phyloP scores from a whole-genome alignment of 371 early-diverging fungal genomes.

The Mortierella sp. region DNA sequence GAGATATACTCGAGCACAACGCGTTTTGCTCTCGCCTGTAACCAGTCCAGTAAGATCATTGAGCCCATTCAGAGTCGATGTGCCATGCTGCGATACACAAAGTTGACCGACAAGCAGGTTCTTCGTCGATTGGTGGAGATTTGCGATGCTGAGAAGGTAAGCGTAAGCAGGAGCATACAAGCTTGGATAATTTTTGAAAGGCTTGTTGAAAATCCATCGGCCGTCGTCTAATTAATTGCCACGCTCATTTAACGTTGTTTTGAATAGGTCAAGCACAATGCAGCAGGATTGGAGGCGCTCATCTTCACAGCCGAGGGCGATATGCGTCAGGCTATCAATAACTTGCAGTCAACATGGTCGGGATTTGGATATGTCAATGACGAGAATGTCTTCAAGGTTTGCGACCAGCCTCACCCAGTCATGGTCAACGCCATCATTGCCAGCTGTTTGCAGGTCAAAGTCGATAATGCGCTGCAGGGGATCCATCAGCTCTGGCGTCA shows the following conservation, averaged over 20 bases:
- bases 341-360: constrained; percentile 92
- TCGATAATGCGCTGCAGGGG: constrained; percentile 78
- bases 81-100: constrained; percentile 93
- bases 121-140: constrained; percentile 86
- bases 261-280: constrained; percentile 78
- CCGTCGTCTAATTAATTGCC: neutral
- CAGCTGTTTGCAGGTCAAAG: constrained; percentile 72
- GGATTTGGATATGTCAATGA: constrained; percentile 88
- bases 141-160: constrained; percentile 85
- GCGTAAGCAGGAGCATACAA: neutral
- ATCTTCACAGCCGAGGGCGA: constrained; percentile 98
- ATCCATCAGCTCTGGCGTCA: constrained; percentile 80
- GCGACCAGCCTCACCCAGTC: constrained; percentile 96
- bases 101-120: constrained; percentile 84
- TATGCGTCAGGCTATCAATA: constrained; percentile 99
- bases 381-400: constrained; percentile 95
- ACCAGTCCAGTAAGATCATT: constrained; percentile 97
- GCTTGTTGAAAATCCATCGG: neutral
- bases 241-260: neutral
- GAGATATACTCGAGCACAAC: constrained; percentile 96
- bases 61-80: constrained; percentile 99
- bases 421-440: constrained; percentile 81
- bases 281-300: constrained; percentile 93
- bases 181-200: neutral
- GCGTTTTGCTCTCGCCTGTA: constrained; percentile 99